A percentile compares a stretch with the other conserved stretches of the same genome.
Evolutionary conservation across 306 rosid genomes (phyloP).

Genomic region (Rosa lucieae): DNA sequence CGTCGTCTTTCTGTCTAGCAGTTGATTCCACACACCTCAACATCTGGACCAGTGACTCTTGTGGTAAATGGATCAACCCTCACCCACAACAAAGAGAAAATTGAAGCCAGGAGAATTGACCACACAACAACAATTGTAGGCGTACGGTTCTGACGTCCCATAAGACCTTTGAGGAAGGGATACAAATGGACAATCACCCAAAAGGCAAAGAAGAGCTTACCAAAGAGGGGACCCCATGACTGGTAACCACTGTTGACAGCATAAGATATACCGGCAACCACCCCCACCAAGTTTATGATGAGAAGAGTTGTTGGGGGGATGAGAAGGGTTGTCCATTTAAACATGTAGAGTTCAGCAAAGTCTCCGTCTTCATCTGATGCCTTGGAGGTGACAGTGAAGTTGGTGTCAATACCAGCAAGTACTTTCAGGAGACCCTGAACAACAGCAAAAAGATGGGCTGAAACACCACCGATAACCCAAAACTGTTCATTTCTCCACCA

Average conservation of each 20-base stretch:
- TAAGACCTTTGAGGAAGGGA: conserved; percentile 97
- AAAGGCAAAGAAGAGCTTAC: conserved; percentile 96
- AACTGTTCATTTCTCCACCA: conserved; percentile 99
- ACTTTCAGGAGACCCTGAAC: conserved; percentile 96
- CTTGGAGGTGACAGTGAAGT: conserved; percentile 97
- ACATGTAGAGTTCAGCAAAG: conserved; percentile 81
- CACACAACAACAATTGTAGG: conserved; percentile 94
- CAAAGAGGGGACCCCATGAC: conserved; percentile 97
- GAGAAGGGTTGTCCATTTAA: conserved; percentile 96
- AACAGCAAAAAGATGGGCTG: conserved; percentile 88
- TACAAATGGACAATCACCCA: conserved; percentile 96
- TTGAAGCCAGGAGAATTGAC: conserved; percentile 91
- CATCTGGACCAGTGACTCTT: conserved; percentile 81
- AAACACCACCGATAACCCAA: conserved; percentile 98
- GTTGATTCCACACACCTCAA: conserved; percentile 88
- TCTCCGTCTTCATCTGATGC: conserved; percentile 96
- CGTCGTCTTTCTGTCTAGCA: conserved; percentile 43
- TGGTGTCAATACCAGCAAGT: conserved; percentile 92
- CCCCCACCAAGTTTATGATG: conserved; percentile 86
- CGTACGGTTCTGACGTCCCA: conserved; percentile 96
- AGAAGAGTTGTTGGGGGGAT: conserved; percentile 95
- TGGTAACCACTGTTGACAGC: conserved; percentile 97
- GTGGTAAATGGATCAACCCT: conserved; percentile 85
- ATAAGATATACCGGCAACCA: conserved; percentile 89
- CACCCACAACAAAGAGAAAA: conserved; percentile 92